phyloP scores from a whole-genome alignment of 2,329 filamentous ascomycete species.

The Fragosphaeria purpurea region DNA sequence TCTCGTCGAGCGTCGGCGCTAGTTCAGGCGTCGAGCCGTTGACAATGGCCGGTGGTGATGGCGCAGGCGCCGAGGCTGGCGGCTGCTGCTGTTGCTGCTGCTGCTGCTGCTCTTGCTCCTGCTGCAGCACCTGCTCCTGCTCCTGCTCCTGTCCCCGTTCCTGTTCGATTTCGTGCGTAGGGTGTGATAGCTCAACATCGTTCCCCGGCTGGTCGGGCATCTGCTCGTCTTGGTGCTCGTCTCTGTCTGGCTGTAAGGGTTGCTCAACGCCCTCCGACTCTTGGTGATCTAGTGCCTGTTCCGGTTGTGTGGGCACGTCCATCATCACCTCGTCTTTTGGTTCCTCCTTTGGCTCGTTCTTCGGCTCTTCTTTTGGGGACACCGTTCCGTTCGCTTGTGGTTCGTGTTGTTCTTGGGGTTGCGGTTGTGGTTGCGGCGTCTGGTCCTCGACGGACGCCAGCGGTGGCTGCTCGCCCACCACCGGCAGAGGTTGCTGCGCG shows the following conservation, averaged over 20 bases:
- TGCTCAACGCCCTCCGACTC: no score
- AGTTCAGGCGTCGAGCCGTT: background rate
- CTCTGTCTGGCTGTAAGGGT: background rate
- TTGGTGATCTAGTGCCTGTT: background rate
- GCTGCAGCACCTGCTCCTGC: background rate
- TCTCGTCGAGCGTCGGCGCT: background rate
- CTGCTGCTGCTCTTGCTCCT: no score
- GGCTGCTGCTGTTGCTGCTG: background rate
- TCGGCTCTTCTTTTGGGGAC: constrained; percentile 2
- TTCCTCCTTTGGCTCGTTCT: constrained; percentile 1
- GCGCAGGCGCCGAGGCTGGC: background rate
- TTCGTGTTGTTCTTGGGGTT: no score
- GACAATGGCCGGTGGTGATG: background rate
- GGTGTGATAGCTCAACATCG: background rate
- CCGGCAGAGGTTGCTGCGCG: constrained; percentile 1
- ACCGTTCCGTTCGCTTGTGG: no score
- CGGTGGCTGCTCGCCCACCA: background rate
- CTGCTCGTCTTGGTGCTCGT: constrained; percentile 2
- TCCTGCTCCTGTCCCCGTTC: no score
- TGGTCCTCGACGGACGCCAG: background rate
- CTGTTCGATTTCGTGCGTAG: background rate
- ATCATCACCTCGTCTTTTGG: constrained; percentile 4
- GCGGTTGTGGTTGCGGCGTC: no score
- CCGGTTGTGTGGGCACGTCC: background rate
- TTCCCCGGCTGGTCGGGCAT: constrained; percentile 7